Evolutionary conservation across 2,329 filamentous ascomycete genomes (phyloP).

Genomic region (Coniochaeta ligniaria): DNA sequence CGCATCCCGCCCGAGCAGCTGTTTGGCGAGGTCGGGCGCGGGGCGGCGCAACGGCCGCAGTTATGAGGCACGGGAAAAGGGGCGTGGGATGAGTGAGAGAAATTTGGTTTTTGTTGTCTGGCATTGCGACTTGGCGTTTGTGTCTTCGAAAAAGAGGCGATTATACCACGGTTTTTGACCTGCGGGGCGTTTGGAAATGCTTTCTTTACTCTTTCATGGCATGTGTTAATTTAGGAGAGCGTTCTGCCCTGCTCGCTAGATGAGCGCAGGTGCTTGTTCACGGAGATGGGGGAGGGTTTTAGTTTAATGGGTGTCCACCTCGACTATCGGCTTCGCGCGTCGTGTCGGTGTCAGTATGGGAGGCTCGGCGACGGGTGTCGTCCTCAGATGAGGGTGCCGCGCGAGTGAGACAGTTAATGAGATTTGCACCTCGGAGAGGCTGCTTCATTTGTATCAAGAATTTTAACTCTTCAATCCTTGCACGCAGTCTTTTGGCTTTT

Average conservation of each 20-base stretch:
- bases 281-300: too few relatives aligned
- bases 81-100: not conserved
- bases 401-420: too few relatives aligned
- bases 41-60: slow-evolving; percentile 39
- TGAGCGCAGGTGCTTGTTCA: too few relatives aligned
- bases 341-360: too few relatives aligned
- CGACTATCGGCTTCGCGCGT: too few relatives aligned
- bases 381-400: too few relatives aligned
- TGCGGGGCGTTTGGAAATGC: not conserved
- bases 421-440: too few relatives aligned
- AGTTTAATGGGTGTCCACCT: too few relatives aligned
- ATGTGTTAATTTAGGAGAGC: not conserved
- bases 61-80: slow-evolving; percentile 29
- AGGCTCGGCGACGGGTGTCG: too few relatives aligned
- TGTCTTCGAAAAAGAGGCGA: not conserved
- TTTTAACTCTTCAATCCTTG: not conserved
- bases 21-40: slow-evolving; percentile 44
- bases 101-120: not conserved
- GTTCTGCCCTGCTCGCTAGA: too few relatives aligned
- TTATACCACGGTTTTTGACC: not conserved
- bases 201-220: not conserved
- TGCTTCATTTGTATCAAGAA: not conserved
- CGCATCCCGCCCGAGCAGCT: slow-evolving; percentile 56
- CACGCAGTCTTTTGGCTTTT: too few relatives aligned
- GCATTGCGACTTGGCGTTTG: not conserved